Conservation (phyloP, 2,329 filamentous ascomycete genomes). For the Colletotrichum eleusines region DNA sequence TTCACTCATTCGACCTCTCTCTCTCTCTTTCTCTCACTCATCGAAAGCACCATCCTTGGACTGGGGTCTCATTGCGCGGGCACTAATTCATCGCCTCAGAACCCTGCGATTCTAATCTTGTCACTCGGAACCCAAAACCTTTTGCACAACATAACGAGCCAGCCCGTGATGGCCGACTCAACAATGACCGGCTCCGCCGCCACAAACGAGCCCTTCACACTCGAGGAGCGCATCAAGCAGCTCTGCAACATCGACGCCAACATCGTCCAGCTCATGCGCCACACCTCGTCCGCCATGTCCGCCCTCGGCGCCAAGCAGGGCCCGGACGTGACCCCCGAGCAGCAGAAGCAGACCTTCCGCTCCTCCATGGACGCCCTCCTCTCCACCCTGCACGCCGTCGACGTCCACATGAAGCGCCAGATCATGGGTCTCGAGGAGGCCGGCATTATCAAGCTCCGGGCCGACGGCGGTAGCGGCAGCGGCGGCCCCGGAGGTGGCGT, state of each 20-base stretch:
- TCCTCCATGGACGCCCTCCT: conserved; percentile 76
- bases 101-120: too few relatives aligned
- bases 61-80: neutral
- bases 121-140: too few relatives aligned
- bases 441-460: conserved; percentile 71
- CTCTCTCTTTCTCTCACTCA: neutral
- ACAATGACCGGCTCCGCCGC: conserved; percentile 41
- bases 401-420: conserved; percentile 80
- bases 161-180: conserved; percentile 34
- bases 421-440: conserved; percentile 87
- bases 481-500: neutral
- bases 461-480: conserved; percentile 42
- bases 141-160: neutral
- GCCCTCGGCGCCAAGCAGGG: conserved; percentile 57
- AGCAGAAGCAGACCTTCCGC: conserved; percentile 68
- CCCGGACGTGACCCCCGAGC: conserved; percentile 50
- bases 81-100: neutral
- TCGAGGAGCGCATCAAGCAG: conserved; percentile 83
- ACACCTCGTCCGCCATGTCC: conserved; percentile 62
- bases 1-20: conserved; percentile 5
- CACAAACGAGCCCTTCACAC: conserved; percentile 70
- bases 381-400: conserved; percentile 77
- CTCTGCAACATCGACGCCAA: conserved; percentile 82
- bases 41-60: neutral
- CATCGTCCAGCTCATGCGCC: conserved; percentile 54